Conservation (phyloP, 2,329 filamentous ascomycete genomes). For the Biscogniauxia mediterranea region DNA sequence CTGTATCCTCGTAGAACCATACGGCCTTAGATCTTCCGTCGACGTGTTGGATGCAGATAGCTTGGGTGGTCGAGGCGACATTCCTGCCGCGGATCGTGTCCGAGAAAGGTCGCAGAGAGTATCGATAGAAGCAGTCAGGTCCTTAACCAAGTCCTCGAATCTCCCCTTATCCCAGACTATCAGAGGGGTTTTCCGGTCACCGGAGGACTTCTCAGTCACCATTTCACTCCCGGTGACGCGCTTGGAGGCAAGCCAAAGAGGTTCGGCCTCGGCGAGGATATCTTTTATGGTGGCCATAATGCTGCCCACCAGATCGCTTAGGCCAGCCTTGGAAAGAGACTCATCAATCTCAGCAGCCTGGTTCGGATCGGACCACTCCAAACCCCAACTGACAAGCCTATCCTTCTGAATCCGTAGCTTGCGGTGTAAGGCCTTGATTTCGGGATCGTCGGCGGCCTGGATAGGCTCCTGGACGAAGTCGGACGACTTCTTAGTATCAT, state of each 20-base stretch:
- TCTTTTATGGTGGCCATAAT: constrained; percentile 81
- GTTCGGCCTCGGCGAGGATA: constrained; percentile 73
- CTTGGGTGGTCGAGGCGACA: constrained; percentile 33
- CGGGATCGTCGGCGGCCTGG: constrained; percentile 63
- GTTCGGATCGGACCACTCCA: constrained; percentile 75
- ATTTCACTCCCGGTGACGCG: constrained; percentile 40
- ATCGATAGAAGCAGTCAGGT: constrained; percentile 75
- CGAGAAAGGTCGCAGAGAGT: constrained; percentile 75
- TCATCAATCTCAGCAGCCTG: constrained; percentile 70
- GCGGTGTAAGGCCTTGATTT: constrained; percentile 69
- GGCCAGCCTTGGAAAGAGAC: constrained; percentile 67
- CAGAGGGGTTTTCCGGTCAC: constrained; percentile 53
- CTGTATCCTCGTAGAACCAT: constrained; percentile 60
- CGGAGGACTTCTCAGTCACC: constrained; percentile 35
- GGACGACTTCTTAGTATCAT: constrained; percentile 76
- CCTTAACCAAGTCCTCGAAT: constrained; percentile 72
- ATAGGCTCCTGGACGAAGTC: constrained; percentile 68
- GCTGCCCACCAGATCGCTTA: constrained; percentile 74
- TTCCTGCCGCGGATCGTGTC: constrained; percentile 52
- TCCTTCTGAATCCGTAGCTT: constrained; percentile 80
- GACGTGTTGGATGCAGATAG: constrained; percentile 37
- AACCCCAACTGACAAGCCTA: constrained; percentile 73
- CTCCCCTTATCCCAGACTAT: constrained; percentile 68
- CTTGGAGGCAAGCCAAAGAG: constrained; percentile 64
- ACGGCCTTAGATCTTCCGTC: constrained; percentile 48